Evolutionary conservation across 345 rosid genomes (phyloP).

Genomic region (Angophora floribunda): DNA sequence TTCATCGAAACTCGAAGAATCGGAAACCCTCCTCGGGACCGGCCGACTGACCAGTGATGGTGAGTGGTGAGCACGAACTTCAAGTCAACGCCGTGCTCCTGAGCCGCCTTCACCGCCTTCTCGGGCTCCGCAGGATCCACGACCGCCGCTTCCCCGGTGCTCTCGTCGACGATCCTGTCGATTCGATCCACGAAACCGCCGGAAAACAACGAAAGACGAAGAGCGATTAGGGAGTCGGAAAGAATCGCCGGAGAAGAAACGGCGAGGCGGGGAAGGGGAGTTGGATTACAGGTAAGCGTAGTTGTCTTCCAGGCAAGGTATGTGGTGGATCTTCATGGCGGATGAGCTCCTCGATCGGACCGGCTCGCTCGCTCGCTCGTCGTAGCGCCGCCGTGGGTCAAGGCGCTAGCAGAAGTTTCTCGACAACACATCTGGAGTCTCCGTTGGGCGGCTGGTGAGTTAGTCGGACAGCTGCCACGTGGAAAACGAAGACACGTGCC

Average conservation of each 20-base stretch:
- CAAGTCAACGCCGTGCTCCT: slow-evolving; percentile 33
- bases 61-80: slow-evolving; percentile 86
- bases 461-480: not conserved
- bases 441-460: not conserved
- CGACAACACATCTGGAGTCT: not conserved
- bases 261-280: not conserved
- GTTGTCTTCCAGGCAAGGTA: slow-evolving; percentile 87
- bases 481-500: not conserved
- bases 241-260: not conserved
- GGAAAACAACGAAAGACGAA: not conserved
- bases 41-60: slow-evolving; percentile 59
- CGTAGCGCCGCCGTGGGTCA: not conserved
- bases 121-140: slow-evolving; percentile 94
- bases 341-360: not conserved
- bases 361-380: not conserved
- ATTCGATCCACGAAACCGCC: not conserved
- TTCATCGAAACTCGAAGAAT: not conserved
- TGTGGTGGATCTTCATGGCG: slow-evolving; percentile 48
- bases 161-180: slow-evolving; percentile 67
- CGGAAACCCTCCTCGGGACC: not conserved
- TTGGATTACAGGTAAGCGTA: slow-evolving; percentile 65
- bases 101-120: slow-evolving; percentile 47
- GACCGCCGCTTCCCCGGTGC: slow-evolving; percentile 75
- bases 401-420: not conserved
- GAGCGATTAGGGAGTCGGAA: not conserved